Conservation (phyloP, 2,329 filamentous ascomycete species). For the Catunica adiposa region DNA sequence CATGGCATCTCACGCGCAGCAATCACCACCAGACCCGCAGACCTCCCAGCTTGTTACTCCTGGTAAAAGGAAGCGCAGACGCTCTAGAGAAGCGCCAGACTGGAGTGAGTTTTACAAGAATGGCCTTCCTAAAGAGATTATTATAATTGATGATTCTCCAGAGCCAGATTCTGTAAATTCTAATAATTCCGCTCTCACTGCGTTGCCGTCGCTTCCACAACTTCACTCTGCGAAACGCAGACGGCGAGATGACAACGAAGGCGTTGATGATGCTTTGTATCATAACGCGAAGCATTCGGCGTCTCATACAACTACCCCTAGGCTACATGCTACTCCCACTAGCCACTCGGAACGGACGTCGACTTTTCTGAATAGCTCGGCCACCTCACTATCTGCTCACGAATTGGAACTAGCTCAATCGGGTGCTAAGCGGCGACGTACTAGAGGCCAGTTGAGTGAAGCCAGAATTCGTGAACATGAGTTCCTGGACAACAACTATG, state of each 20-base stretch:
- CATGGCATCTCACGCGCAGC: constrained; percentile 9
- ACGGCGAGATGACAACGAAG: constrained; percentile 42
- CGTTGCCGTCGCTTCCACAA: constrained; percentile 17
- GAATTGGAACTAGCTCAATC: constrained; percentile 44
- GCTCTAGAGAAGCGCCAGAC: constrained; percentile 46
- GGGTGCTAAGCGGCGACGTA: constrained; percentile 85
- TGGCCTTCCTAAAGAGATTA: constrained; percentile 68
- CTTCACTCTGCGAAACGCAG: constrained; percentile 55
- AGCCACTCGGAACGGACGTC: constrained; percentile 69
- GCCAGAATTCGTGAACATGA: constrained; percentile 64
- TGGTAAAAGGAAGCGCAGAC: constrained; percentile 32
- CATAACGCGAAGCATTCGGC: constrained; percentile 52
- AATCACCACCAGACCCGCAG: constrained; percentile 19
- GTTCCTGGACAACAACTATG: constrained; percentile 53
- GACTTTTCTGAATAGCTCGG: constrained; percentile 66
- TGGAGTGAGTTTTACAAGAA: constrained; percentile 74
- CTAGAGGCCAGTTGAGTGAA: constrained; percentile 64
- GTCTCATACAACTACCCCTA: constrained; percentile 57
- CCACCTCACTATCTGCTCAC: constrained; percentile 61
- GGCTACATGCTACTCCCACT: constrained; percentile 47
- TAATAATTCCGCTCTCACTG: constrained; percentile 15
- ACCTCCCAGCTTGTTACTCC: neutral
- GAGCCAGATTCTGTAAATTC: constrained; percentile 28
- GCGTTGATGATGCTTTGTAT: constrained; percentile 44
- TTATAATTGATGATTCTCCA: constrained; percentile 65